These are phyloP conservation scores for Aspergillus oerlinghausenensis DNA, from an alignment of 2,329 filamentous ascomycete genomes.

Conservation along the genomic window DNA sequence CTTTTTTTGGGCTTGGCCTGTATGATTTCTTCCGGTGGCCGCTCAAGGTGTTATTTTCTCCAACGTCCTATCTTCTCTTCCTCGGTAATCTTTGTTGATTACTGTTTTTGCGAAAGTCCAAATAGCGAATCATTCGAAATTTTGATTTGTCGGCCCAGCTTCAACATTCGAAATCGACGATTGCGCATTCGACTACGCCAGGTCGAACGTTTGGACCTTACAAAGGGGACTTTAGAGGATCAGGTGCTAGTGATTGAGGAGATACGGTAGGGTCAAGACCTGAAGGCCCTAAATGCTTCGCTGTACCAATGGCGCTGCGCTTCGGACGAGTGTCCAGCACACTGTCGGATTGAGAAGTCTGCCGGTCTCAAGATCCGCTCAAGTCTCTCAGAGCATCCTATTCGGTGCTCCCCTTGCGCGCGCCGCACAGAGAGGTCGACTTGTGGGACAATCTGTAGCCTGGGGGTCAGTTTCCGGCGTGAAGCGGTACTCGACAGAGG, in stretches of 20 bases:
- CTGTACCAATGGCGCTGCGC: slow-evolving; percentile 16
- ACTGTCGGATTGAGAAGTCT: slow-evolving; percentile 10
- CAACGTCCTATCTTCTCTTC: neutral
- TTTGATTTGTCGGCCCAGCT: neutral
- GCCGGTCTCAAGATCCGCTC: neutral
- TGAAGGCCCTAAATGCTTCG: slow-evolving; percentile 14
- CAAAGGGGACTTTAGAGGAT: neutral
- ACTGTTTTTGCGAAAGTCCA: neutral
- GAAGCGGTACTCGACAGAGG: neutral
- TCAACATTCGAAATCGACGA: neutral
- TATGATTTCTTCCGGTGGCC: neutral
- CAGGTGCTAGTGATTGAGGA: neutral
- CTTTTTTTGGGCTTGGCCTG: neutral
- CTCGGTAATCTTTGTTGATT: neutral
- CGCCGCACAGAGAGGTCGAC: neutral
- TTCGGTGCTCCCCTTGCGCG: neutral
- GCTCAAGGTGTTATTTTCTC: neutral
- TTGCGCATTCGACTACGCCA: neutral
- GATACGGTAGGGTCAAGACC: neutral
- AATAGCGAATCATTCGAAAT: neutral
- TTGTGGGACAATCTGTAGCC: neutral
- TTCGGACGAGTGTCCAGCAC: slow-evolving; percentile 10
- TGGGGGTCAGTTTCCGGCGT: neutral
- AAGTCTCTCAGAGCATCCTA: neutral
- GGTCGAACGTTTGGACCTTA: neutral